Base-by-base conservation (phyloP, 805 yeast genomes). In the Hanseniaspora thailandica region DNA sequence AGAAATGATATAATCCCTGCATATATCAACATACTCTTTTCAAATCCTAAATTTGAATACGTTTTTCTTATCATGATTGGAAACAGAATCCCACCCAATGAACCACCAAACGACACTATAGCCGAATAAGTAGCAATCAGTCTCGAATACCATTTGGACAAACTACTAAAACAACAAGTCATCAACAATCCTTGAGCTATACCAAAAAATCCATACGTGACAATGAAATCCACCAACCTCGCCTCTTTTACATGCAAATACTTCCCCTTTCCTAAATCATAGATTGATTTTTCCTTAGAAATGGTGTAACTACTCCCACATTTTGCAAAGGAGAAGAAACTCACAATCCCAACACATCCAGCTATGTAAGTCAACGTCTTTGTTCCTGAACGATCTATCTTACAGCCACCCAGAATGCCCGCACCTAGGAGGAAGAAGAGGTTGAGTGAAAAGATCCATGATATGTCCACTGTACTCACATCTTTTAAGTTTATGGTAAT, bases 361-460 rank as follows among this genome's bases (percentile, higher is more conserved):
- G 78, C 78, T 4, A 67, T 56, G 5, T 67, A 60, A 56, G 74
- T 61, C 17, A 67, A 66, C 31, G 60, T 66, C 34, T 60, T 61
- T 9, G 76, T 69, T 5, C 80, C 80, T 55, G 64, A 69, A 28
- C 65, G 62, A 54, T 76, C 80, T 58, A 75, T 74, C 17, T 73
- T 62, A 2, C 70, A 67, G 2, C 80, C 79, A 5, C 73, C 69
- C 40, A 75, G 62, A 44, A 75, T 62, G 20, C 70, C 64, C 6
- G 69, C 57, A 1, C 65, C 59, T 45, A 61, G 62, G 5, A 66
- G 58, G n/a, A 62, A 54, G 28, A 63, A 62, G 1, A 66, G 57
- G 47, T 60, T 61, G 9, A 67, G 58, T 5, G 68, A 61, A 60
- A 80, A 80, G 40, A 80, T 74, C 84, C 84, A 78, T 2, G 82